Evolutionary conservation across 2,329 filamentous ascomycete genomes (phyloP).

Genomic region (Neopestalotiopsis clavispora): DNA sequence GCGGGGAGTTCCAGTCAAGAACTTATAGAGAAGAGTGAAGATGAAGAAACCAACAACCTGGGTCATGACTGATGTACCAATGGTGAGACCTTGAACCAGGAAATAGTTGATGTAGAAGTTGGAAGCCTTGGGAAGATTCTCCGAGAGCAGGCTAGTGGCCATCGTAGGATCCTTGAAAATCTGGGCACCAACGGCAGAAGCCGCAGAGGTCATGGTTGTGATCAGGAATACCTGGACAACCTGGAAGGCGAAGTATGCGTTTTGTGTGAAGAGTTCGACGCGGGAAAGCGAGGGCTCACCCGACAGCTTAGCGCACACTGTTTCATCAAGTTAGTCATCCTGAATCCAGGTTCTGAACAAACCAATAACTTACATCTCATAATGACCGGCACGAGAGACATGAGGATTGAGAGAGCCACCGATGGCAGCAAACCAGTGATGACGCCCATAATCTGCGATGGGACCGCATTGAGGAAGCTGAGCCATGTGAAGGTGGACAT

Average conservation of each 20-base stretch:
- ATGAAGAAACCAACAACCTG: conserved; percentile 75
- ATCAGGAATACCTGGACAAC: conserved; percentile 92
- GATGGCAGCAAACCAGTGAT: conserved; percentile 85
- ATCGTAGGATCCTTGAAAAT: conserved; percentile 67
- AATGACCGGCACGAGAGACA: conserved; percentile 83
- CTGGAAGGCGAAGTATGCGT: conserved; percentile 89
- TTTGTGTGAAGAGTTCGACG: conserved; percentile 88
- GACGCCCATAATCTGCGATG: conserved; percentile 74
- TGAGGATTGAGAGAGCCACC: conserved; percentile 78
- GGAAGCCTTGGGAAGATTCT: conserved; percentile 79
- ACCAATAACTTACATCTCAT: conserved; percentile 66
- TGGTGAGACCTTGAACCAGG: conserved; percentile 84
- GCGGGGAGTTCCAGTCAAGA: conserved; percentile 78
- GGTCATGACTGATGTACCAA: conserved; percentile 75
- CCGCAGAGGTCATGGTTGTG: conserved; percentile 81
- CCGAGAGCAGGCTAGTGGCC: conserved; percentile 69
- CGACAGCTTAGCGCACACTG: conserved; percentile 76
- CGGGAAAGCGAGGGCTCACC: conserved; percentile 81
- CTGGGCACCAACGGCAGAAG: conserved; percentile 68
- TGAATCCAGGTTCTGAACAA: neutral
- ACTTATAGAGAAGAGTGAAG: conserved; percentile 74
- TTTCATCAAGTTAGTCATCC: neutral
- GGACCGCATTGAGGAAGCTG: conserved; percentile 73
- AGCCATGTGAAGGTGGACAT: conserved; percentile 67
- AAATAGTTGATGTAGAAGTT: conserved; percentile 98